Evolutionary conservation across 305 asterid genomes (phyloP).

Genomic region (Fraxinus nigra): DNA sequence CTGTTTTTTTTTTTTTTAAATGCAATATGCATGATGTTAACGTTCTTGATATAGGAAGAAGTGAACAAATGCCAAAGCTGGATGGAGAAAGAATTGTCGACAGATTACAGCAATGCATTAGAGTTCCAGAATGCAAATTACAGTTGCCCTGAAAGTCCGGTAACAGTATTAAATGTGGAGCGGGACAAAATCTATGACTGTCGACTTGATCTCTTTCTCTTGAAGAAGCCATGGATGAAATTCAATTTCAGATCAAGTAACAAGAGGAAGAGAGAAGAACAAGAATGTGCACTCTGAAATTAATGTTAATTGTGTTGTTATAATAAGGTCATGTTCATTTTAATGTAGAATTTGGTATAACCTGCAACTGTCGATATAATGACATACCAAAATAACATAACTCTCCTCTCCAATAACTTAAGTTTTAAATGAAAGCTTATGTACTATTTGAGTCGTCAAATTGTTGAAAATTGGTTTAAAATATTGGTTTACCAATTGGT

Average conservation of each 20-base stretch:
- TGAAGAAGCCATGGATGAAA: background rate
- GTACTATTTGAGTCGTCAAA: background rate
- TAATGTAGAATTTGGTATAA: background rate
- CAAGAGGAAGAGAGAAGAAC: slow-evolving; percentile 47
- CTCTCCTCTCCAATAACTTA: background rate
- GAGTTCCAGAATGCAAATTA: slow-evolving; percentile 6
- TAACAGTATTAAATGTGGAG: slow-evolving; percentile 42
- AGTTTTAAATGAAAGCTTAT: background rate
- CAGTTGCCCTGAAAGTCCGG: slow-evolving; percentile 55
- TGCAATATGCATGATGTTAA: background rate
- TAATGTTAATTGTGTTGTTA: slow-evolving; percentile 7
- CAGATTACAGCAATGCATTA: slow-evolving; percentile 1
- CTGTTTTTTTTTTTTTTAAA: background rate
- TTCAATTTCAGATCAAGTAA: slow-evolving; percentile 11
- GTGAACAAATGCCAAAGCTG: slow-evolving; percentile 42
- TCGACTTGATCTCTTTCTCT: slow-evolving; percentile 8
- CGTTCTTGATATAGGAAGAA: slow-evolving; percentile 40
- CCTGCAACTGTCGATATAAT: background rate
- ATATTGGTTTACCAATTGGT: background rate
- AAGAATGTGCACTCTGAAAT: slow-evolving; percentile 12
- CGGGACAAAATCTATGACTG: slow-evolving; percentile 13
- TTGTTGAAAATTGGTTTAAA: background rate
- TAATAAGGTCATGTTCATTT: background rate
- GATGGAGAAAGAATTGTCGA: slow-evolving; percentile 25
- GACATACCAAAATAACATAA: background rate